Evolutionary conservation across 2,329 filamentous ascomycete species (phyloP).

Genomic region (Colletotrichum horii): DNA sequence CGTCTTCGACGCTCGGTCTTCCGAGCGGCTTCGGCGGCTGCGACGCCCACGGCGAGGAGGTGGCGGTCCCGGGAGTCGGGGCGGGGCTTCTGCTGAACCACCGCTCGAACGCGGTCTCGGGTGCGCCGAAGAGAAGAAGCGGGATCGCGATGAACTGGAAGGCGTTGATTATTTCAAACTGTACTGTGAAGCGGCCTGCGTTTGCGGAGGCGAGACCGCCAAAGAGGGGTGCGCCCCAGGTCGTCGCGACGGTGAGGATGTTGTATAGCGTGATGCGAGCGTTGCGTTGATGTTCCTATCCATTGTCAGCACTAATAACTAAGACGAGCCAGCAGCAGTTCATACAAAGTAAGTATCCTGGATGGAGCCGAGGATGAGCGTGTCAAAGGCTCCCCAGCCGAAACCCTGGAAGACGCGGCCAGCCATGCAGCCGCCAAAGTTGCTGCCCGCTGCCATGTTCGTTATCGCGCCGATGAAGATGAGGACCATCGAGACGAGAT

Average conservation of each 20-base stretch:
- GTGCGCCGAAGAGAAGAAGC: constrained; percentile 50
- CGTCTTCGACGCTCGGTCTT: constrained; percentile 34
- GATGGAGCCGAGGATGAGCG: constrained; percentile 55
- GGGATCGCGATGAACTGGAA: constrained; percentile 53
- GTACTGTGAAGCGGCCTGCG: constrained; percentile 45
- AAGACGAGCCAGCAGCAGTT: background rate
- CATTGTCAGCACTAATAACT: constrained; percentile 25
- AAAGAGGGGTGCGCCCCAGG: constrained; percentile 59
- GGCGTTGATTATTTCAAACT: constrained; percentile 56
- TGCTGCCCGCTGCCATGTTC: constrained; percentile 49
- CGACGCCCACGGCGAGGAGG: background rate
- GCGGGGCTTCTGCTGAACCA: constrained; percentile 26
- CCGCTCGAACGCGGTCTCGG: constrained; percentile 59
- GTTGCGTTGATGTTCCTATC: constrained; percentile 58
- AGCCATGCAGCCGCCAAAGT: constrained; percentile 52
- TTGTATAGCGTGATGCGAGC: constrained; percentile 50
- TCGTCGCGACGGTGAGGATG: constrained; percentile 48
- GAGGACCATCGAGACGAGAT: constrained; percentile 49
- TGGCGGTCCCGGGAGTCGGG: constrained; percentile 18
- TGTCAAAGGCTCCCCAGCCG: constrained; percentile 65
- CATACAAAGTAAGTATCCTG: constrained; percentile 64
- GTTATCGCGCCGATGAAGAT: constrained; percentile 56
- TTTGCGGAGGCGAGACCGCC: constrained; percentile 53
- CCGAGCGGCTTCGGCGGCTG: constrained; percentile 11
- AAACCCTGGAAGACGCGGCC: constrained; percentile 60